These are phyloP conservation scores for Pseudohyphozyma bogoriensis DNA, from an alignment of 768 basidiomycete species.

Conservation along the genomic window DNA sequence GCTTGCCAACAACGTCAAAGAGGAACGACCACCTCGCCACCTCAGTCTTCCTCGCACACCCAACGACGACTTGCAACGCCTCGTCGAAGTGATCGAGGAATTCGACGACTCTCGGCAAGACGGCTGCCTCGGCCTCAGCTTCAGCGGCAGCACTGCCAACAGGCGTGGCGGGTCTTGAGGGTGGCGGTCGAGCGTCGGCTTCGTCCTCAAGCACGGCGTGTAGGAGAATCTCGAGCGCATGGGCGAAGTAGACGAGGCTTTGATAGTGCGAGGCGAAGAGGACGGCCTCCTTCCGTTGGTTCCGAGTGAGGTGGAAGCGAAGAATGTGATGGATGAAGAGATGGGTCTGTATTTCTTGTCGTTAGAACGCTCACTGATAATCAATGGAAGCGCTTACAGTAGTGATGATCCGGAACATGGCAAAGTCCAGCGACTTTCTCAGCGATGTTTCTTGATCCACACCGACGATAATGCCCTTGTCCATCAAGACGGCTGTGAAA, in stretches of 20 bases:
- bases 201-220: constrained; percentile 89
- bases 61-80: constrained; percentile 82
- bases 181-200: constrained; percentile 34
- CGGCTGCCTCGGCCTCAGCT: constrained; percentile 13
- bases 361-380: background rate
- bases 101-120: constrained; percentile 63
- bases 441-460: constrained; percentile 78
- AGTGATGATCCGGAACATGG: constrained; percentile 82
- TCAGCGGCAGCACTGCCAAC: no score
- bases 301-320: constrained; percentile 61
- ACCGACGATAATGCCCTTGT: constrained; percentile 96
- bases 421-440: constrained; percentile 67
- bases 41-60: constrained; percentile 93
- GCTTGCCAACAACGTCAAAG: constrained; percentile 83
- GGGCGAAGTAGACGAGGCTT: constrained; percentile 79
- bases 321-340: constrained; percentile 89
- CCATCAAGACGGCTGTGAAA: constrained; percentile 87
- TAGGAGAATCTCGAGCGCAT: constrained; percentile 85
- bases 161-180: no score
- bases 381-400: constrained; percentile 47
- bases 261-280: constrained; percentile 77
- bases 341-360: constrained; percentile 55
- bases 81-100: constrained; percentile 92
- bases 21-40: constrained; percentile 77
- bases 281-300: constrained; percentile 62